These are phyloP conservation scores for Borealophlyctis nickersoniae DNA, from an alignment of 192 early-diverging fungal genomes.

Conservation along the genomic window DNA sequence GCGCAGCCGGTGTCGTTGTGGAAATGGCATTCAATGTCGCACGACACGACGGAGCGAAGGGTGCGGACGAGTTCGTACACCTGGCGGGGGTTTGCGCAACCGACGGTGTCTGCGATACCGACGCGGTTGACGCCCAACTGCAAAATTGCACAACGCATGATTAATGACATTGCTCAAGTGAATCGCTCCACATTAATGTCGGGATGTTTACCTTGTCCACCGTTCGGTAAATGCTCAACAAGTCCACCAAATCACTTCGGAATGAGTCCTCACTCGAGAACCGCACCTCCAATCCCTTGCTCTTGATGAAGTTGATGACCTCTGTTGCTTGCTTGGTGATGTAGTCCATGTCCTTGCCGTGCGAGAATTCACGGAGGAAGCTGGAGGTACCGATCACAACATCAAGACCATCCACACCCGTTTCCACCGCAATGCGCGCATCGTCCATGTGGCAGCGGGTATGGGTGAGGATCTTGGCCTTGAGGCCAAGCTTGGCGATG, in stretches of 20 bases:
- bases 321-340: conserved; percentile 95
- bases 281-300: conserved; percentile 92
- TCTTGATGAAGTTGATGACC: conserved; percentile 94
- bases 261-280: conserved; percentile 99
- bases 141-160: no score
- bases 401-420: conserved; percentile 95
- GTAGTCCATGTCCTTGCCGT: conserved; percentile 99
- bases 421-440: conserved; percentile 92
- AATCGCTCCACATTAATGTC: background rate
- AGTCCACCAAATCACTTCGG: conserved; percentile 93
- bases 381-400: conserved; percentile 98
- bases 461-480: conserved; percentile 96
- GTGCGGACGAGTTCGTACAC: conserved; percentile 97
- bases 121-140: conserved; percentile 95
- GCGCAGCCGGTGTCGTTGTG: conserved; percentile 99
- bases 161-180: background rate
- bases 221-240: conserved; percentile 91
- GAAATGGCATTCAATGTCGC: conserved; percentile 99
- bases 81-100: conserved; percentile 96
- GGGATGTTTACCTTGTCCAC: conserved; percentile 83
- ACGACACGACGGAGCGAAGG: conserved; percentile 88
- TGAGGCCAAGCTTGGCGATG: conserved; percentile 88
- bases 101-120: conserved; percentile 98
- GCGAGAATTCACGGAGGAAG: conserved; percentile 94
- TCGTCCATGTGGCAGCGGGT: conserved; percentile 99